Evolutionary conservation across 164 flowering plant species (phyloP), one percentile per base, ranked within the genome.

Genomic region (Cinnamomum chago): DNA sequence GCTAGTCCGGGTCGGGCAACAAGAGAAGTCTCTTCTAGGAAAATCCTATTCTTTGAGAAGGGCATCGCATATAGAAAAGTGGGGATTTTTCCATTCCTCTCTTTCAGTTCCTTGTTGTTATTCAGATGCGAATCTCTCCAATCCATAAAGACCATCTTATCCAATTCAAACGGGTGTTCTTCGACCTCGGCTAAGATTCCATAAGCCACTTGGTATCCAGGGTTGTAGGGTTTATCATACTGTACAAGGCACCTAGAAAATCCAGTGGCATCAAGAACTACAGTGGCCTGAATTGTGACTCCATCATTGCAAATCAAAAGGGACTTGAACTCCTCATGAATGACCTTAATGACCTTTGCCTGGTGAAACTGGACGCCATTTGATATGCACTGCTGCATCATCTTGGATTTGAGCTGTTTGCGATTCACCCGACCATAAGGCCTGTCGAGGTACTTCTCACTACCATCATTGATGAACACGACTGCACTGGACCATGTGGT

Each of bases 1-100:
- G 80, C 60, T 17, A 94, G 13, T 52, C 97, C 97, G 12, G 98
- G 98, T 64, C 98, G 84, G 76, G 97, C 98, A 27, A 94, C 98
- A 14, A 94, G 83, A 5, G 98, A 94, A 3, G 98, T 94, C 77
- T 94, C 98, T 81, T 94, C 98, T 12, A 94, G 92, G 82, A 94
- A 94, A 70, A 94, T 94, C 72, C 85, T 81, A 30, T 84, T 77
- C 0, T 91, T 79, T 10, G 97, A 92, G 82, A 94, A 92, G n/a
- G 98, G 98, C 98, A 94, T 94, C 15, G 98, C 98, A 78, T 94
- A 94, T 1, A 94, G 81, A 75, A 94, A 94, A 70, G 98, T 94
- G 3, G 98, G 98, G 68, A 90, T 88, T 83, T 68, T 85, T 14
- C 83, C 74, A 74, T 94, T 94, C 79, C 84, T 87, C 71, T 88